phyloP scores from a whole-genome alignment of 2,329 filamentous ascomycete genomes.

The Cladorrhinum sp. region DNA sequence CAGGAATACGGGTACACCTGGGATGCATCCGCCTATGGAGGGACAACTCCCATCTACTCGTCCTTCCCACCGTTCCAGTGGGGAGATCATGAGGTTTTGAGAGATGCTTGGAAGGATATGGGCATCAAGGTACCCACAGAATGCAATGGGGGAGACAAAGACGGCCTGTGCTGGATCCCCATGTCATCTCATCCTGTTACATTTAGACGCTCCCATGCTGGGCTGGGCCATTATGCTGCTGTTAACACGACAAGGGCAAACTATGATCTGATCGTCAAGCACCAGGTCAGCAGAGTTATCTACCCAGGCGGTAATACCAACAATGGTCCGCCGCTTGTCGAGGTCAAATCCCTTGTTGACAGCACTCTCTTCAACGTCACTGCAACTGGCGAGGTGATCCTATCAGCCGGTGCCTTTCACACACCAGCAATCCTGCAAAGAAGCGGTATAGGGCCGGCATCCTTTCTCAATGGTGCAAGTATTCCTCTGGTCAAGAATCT shows the following conservation, averaged over 20 bases:
- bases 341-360: constrained; percentile 21
- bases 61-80: constrained; percentile 35
- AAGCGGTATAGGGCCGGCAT: constrained; percentile 39
- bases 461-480: constrained; percentile 36
- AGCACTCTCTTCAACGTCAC: constrained; percentile 21
- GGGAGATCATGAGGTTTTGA: constrained; percentile 27
- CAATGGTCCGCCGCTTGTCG: constrained; percentile 18
- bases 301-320: constrained; percentile 15
- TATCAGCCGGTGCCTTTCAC: constrained; percentile 41
- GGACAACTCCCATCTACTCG: constrained; percentile 32
- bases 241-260: constrained; percentile 24
- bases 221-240: constrained; percentile 31
- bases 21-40: constrained; percentile 29
- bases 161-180: constrained; percentile 33
- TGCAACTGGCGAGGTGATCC: constrained; percentile 36
- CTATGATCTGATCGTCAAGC: constrained; percentile 28
- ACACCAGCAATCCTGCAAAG: constrained; percentile 43
- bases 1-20: constrained; percentile 25
- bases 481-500: constrained; percentile 53
- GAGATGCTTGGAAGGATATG: constrained; percentile 25
- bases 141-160: constrained; percentile 32
- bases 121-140: constrained; percentile 26
- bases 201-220: constrained; percentile 31
- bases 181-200: constrained; percentile 31
- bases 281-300: constrained; percentile 29